Conservation (phyloP, 805 yeast genomes). For the Tetrapisispora iriomotensis region DNA sequence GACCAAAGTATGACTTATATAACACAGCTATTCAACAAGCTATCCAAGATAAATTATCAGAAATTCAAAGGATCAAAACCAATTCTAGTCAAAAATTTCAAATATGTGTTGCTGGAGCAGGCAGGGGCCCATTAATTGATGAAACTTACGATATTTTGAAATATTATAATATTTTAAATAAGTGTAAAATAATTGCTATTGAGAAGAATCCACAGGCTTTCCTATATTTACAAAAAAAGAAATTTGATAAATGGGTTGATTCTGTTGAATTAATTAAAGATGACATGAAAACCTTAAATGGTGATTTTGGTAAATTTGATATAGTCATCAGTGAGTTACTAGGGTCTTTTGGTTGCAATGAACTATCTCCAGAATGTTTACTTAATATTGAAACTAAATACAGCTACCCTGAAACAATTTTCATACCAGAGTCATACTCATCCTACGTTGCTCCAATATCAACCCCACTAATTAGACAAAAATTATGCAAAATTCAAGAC, state of each 20-base stretch:
- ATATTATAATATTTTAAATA: constrained; percentile 17
- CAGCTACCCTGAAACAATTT: constrained; percentile 36
- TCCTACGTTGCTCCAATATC: constrained; percentile 59
- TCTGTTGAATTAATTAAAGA: constrained; percentile 41
- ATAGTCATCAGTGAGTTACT: constrained; percentile 70
- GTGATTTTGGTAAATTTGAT: constrained; percentile 33
- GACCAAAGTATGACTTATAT: constrained; percentile 58
- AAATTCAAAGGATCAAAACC: background rate
- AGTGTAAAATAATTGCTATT: constrained; percentile 42
- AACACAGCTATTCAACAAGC: constrained; percentile 54
- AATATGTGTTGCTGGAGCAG: constrained; percentile 73
- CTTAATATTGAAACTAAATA: constrained; percentile 35
- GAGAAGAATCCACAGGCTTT: constrained; percentile 65
- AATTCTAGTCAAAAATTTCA: constrained; percentile 15
- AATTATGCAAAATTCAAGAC: constrained; percentile 18
- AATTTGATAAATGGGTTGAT: constrained; percentile 43
- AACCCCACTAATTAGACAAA: constrained; percentile 42
- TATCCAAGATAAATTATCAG: constrained; percentile 29
- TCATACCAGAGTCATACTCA: constrained; percentile 52
- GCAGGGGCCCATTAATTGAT: constrained; percentile 73
- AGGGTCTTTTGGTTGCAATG: constrained; percentile 92
- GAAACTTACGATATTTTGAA: constrained; percentile 36
- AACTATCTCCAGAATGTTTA: constrained; percentile 76
- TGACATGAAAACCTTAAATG: constrained; percentile 51
- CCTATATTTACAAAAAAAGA: constrained; percentile 39